These are phyloP conservation scores for Zymoseptoria ardabiliae DNA, from an alignment of 2,329 filamentous ascomycete genomes.

Conservation along the genomic window DNA sequence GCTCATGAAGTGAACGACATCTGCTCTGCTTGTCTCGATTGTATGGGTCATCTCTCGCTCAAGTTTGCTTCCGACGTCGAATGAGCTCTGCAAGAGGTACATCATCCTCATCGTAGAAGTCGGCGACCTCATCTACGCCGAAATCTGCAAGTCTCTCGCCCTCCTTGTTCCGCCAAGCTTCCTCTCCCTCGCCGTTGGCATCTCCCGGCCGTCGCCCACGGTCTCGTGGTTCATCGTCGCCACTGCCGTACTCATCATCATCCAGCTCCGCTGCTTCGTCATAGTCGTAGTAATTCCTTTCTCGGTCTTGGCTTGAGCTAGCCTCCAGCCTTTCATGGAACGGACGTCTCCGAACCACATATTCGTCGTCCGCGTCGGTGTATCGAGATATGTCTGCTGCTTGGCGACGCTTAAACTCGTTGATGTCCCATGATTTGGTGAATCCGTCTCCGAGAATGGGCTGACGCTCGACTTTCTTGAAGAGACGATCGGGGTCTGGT, in stretches of 20 bases:
- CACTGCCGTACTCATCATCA: conserved; percentile 34
- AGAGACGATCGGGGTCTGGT: conserved; percentile 44
- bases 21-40: too few relatives aligned
- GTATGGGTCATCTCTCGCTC: not conserved
- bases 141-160: conserved; percentile 69
- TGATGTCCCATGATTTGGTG: conserved; percentile 37
- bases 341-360: conserved; percentile 33
- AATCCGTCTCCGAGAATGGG: conserved; percentile 30
- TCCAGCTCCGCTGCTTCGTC: conserved; percentile 37
- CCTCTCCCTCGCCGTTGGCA: conserved; percentile 39
- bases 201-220: conserved; percentile 15
- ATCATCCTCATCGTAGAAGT: conserved; percentile 61
- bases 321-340: conserved; percentile 38
- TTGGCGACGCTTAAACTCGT: conserved; percentile 50
- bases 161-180: conserved; percentile 66
- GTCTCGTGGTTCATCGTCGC: conserved; percentile 26
- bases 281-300: conserved; percentile 17
- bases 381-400: conserved; percentile 43
- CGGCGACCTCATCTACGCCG: conserved; percentile 70
- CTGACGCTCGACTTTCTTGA: conserved; percentile 19
- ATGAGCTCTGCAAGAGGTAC: conserved; percentile 64
- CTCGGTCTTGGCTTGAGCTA: conserved; percentile 4
- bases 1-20: not conserved
- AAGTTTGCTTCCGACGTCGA: conserved; percentile 40
- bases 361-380: conserved; percentile 21